These are phyloP conservation scores for Agrocybe chaxingu DNA, from an alignment of 768 basidiomycete species.

Conservation along the genomic window DNA sequence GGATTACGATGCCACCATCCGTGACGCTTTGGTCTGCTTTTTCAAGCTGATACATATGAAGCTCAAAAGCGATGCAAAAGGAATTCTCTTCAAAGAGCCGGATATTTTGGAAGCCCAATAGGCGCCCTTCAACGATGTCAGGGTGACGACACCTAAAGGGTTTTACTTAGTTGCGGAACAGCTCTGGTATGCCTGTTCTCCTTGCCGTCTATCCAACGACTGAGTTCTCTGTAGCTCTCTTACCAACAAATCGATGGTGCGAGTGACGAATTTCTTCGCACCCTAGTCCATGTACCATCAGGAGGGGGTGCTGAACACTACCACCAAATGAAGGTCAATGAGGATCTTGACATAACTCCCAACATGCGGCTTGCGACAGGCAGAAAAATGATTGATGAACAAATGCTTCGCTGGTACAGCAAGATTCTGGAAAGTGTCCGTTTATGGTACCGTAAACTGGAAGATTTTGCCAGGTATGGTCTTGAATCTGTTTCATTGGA, in stretches of 20 bases:
- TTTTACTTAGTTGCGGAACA: constrained; percentile 93
- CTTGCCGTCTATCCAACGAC: not conserved
- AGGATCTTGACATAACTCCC: constrained; percentile 1
- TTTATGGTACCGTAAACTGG: constrained; percentile 88
- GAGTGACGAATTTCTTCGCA: constrained; percentile 91
- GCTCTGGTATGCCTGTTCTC: constrained; percentile 64
- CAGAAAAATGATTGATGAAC: constrained; percentile 73
- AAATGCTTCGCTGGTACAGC: constrained; percentile 84
- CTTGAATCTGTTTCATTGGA: not conserved
- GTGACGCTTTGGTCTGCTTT: constrained; percentile 84
- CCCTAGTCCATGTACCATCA: constrained; percentile 78
- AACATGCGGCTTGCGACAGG: too few species aligned
- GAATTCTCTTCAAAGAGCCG: constrained; percentile 96
- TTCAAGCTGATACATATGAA: constrained; percentile 96
- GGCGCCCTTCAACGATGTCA: constrained; percentile 94
- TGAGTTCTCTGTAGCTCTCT: constrained; percentile 58
- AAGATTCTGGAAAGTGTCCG: constrained; percentile 93
- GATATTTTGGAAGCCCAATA: constrained; percentile 97
- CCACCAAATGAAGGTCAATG: constrained; percentile 7
- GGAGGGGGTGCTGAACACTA: constrained; percentile 29
- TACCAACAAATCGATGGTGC: constrained; percentile 89
- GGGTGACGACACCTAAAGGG: constrained; percentile 82
- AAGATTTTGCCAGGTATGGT: constrained; percentile 82
- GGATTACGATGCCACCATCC: constrained; percentile 86
- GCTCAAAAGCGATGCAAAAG: constrained; percentile 87